Base-by-base conservation (phyloP, 2,329 filamentous ascomycete genomes). In the Paecilomyces sp. region DNA sequence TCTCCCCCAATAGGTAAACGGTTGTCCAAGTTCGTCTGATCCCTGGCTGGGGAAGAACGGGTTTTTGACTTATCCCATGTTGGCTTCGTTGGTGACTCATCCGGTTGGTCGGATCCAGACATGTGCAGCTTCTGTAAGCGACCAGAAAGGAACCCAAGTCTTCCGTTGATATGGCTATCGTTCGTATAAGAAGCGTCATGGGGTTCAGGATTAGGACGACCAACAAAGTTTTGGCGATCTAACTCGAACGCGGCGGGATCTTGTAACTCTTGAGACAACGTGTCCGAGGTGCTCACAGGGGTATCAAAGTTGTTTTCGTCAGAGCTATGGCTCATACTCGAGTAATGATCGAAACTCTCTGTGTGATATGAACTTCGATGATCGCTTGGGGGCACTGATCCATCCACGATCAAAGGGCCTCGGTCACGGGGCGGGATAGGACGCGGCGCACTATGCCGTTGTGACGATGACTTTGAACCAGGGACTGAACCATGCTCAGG, bases 381-480 rank as follows among this genome's bases (percentile, higher is more conserved):
- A 54, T 78, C 76, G 62, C 69, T 74, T 2, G 66, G 70, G 33
- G 74, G 73, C 31, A 78, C 72, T 13, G 78, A 79, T 6, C 79
- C 79, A 67, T 81, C 78, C 5, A 80, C 74, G 41, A 80, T 79
- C 59, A 80, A 63, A 30, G 78, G 78, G 8, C 77, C 78, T 36
- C 73, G 69, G 59, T 72, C 69, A 52, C 66, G 66, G 3, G 69
- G 59, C 34, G 66, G 64, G n/a, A 62, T 62, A 25, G 70, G 65
- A 41, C 72, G 72, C n/a, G 70, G 62, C 24, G 66, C 58, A 12
- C 66, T 60, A 33, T 68, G 64, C 51, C 62, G 67, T 53, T 69
- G 66, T 9, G 65, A 61, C 7, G 62, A 61, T 11, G 62, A 41
- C 28, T 68, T 68, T 28, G 62, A 57, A 9, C 59, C 64, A 22